Evolutionary conservation across 2,329 filamentous ascomycete species (phyloP).

Genomic region (Aureobasidium mangrovei): DNA sequence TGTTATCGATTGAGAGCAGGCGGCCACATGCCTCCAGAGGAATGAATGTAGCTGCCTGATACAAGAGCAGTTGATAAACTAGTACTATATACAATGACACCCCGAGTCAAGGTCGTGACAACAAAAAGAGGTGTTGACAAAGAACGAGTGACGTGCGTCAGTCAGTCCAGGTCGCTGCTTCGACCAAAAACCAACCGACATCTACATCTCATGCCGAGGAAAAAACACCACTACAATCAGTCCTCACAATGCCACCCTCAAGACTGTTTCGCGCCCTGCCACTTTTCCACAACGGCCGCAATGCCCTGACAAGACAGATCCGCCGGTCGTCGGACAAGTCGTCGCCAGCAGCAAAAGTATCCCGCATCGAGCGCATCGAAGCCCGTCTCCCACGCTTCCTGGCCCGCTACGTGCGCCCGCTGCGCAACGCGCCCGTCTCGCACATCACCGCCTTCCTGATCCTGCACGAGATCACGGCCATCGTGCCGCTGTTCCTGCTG

Average conservation of each 20-base stretch:
- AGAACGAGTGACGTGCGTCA: too few species aligned
- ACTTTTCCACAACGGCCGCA: not conserved
- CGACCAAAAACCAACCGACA: too few species aligned
- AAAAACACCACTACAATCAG: too few species aligned
- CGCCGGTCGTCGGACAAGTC: not conserved
- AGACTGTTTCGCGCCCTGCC: not conserved
- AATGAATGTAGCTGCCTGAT: too few species aligned
- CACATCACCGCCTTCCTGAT: constrained; percentile 81
- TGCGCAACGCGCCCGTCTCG: constrained; percentile 68
- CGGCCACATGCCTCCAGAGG: too few species aligned
- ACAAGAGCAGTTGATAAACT: too few species aligned
- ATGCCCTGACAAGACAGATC: not conserved
- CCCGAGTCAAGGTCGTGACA: too few species aligned
- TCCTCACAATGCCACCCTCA: not conserved
- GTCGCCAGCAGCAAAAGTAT: not conserved
- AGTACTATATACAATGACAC: too few species aligned
- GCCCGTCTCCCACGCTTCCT: constrained; percentile 53
- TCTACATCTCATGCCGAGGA: too few species aligned
- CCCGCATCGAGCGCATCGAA: constrained; percentile 29
- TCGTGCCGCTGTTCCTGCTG: constrained; percentile 68
- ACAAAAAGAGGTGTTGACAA: too few species aligned
- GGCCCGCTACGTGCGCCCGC: constrained; percentile 57
- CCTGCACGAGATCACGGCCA: constrained; percentile 83
- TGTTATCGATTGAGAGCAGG: too few species aligned
- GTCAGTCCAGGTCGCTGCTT: too few species aligned